Conservation (phyloP, 2,329 filamentous ascomycete genomes). For the Botryotinia globosa region DNA sequence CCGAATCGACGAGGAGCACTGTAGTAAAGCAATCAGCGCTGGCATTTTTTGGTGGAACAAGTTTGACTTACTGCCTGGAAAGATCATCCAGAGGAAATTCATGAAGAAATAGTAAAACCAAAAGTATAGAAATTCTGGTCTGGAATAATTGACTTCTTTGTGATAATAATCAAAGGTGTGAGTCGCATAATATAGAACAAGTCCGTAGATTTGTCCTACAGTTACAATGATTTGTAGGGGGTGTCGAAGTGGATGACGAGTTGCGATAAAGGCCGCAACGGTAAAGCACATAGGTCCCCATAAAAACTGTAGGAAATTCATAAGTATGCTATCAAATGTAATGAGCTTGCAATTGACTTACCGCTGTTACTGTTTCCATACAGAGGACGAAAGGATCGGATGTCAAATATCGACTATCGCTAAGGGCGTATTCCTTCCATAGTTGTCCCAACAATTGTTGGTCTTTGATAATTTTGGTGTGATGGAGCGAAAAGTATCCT, state of each 20-base stretch:
- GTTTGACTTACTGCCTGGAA: slow-evolving; percentile 50
- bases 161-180: slow-evolving; percentile 50
- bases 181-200: slow-evolving; percentile 62
- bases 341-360: slow-evolving; percentile 23
- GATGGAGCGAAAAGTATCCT: slow-evolving; percentile 50
- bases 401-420: slow-evolving; percentile 55
- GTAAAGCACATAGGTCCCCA: slow-evolving; percentile 60
- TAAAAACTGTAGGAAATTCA: slow-evolving; percentile 41
- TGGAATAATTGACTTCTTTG: slow-evolving; percentile 50
- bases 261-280: slow-evolving; percentile 47
- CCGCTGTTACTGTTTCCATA: slow-evolving; percentile 54
- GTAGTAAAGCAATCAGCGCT: neutral
- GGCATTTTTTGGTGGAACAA: neutral
- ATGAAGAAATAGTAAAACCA: slow-evolving; percentile 63
- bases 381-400: slow-evolving; percentile 53
- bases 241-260: slow-evolving; percentile 47
- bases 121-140: slow-evolving; percentile 60
- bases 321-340: neutral
- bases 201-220: slow-evolving; percentile 47
- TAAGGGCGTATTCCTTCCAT: slow-evolving; percentile 58
- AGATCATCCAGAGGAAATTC: slow-evolving; percentile 59
- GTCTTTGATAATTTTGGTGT: slow-evolving; percentile 42
- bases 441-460: slow-evolving; percentile 50
- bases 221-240: slow-evolving; percentile 46
- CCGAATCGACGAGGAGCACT: slow-evolving; percentile 41